Conservation (phyloP, 163 green algal genomes). For the Chlamydomonas reinhardtii region DNA sequence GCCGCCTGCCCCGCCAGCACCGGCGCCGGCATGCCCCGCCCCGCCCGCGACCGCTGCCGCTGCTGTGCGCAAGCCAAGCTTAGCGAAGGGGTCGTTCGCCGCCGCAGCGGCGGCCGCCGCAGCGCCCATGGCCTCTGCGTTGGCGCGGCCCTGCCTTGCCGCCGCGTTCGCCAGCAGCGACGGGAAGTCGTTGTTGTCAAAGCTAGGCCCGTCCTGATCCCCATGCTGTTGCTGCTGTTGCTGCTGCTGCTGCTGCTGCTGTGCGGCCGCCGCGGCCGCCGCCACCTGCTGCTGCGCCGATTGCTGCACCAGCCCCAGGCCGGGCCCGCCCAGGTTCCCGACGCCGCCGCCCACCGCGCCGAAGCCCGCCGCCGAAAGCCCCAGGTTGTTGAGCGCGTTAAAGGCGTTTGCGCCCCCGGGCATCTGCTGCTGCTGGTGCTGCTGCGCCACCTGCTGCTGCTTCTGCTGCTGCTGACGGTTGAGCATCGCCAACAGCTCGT, state of each 20-base stretch:
- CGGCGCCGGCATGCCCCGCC: not conserved
- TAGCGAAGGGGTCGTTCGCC: constrained; percentile 43
- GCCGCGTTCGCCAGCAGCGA: constrained; percentile 64
- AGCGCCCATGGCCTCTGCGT: not conserved
- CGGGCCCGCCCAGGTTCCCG: constrained; percentile 8
- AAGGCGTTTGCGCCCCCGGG: constrained; percentile 25
- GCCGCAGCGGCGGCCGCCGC: not conserved
- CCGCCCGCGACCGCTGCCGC: constrained; percentile 30
- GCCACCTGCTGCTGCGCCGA: constrained; percentile 22
- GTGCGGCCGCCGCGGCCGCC: constrained; percentile 5
- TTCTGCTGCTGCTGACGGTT: constrained; percentile 42
- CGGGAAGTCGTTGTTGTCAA: constrained; percentile 80
- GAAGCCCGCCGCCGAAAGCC: constrained; percentile 12
- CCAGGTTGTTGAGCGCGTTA: constrained; percentile 21
- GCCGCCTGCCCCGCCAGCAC: not conserved
- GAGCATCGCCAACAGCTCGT: constrained; percentile 37
- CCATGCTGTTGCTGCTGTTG: constrained; percentile 35
- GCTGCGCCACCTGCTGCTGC: constrained; percentile 17
- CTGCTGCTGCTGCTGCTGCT: constrained; percentile 36
- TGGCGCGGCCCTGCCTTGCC: constrained; percentile 8
- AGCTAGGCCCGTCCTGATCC: constrained; percentile 47
- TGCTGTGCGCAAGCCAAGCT: constrained; percentile 38
- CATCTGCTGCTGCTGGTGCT: constrained; percentile 33
- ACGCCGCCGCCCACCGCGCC: constrained; percentile 6
- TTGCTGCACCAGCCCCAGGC: constrained; percentile 11